Evolutionary conservation across 78 protist genomes (phyloP).

Genomic region (Cavenderia fasciculata): DNA sequence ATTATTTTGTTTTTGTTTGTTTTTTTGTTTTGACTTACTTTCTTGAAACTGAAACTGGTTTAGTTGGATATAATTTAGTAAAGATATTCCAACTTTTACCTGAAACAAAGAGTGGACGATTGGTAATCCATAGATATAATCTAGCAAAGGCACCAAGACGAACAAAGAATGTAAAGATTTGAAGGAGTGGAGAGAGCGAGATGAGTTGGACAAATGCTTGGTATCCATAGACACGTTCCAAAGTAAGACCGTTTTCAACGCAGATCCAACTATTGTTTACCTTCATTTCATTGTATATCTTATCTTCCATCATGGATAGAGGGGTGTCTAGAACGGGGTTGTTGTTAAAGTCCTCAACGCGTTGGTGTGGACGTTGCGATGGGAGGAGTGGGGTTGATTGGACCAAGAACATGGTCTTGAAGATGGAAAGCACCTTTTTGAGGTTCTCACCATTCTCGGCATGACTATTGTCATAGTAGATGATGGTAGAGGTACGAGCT

Average conservation of each 20-base stretch:
- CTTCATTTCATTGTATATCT: slow-evolving; percentile 32
- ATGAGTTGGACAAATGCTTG: slow-evolving; percentile 35
- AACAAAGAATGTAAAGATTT: background rate
- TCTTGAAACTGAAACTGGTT: background rate
- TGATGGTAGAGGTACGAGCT: background rate
- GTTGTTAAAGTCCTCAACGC: background rate
- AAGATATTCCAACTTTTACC: background rate
- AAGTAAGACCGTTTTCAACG: background rate
- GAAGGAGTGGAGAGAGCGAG: slow-evolving; percentile 17
- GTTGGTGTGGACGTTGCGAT: background rate
- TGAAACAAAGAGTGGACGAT: background rate
- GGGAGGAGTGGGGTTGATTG: slow-evolving; percentile 57
- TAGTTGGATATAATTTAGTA: slow-evolving; percentile 22
- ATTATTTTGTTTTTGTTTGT: background rate
- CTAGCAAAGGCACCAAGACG: background rate
- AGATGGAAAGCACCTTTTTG: background rate
- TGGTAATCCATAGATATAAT: background rate
- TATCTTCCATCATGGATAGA: too few species aligned
- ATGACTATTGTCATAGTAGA: too few species aligned
- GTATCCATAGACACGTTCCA: slow-evolving; percentile 27
- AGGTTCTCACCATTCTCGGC: background rate
- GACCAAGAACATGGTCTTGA: slow-evolving; percentile 24
- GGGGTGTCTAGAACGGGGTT: background rate
- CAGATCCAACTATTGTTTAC: background rate
- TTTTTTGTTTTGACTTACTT: background rate